Conservation (phyloP, 2,329 filamentous ascomycete species). For the Tricladium varicosporioides region DNA sequence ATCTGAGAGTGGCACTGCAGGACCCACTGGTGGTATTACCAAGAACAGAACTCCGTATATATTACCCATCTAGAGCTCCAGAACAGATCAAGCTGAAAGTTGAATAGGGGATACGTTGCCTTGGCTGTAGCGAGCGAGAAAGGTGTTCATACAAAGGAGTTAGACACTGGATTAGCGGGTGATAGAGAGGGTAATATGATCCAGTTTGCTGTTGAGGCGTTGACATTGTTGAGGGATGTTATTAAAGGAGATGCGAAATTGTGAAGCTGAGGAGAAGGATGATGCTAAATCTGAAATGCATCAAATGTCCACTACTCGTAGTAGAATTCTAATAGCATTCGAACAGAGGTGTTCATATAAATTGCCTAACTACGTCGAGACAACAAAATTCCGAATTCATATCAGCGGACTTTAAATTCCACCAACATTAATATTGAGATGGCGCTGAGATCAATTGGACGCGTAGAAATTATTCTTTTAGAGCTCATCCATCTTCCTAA, state of each 20-base stretch:
- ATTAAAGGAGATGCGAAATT: slow-evolving; percentile 40
- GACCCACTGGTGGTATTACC: slow-evolving; percentile 56
- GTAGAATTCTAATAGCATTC: too few relatives aligned
- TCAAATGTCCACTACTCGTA: too few relatives aligned
- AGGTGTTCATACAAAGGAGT: not conserved
- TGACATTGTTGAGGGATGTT: slow-evolving; percentile 55
- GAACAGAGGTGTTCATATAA: too few relatives aligned
- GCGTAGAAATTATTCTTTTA: too few relatives aligned
- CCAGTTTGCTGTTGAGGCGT: slow-evolving; percentile 55
- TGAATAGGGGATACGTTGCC: not conserved
- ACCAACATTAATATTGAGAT: too few relatives aligned
- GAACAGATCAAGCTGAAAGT: not conserved
- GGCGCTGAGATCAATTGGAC: too few relatives aligned
- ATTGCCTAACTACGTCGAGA: too few relatives aligned
- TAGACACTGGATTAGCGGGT: slow-evolving; percentile 34
- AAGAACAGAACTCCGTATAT: slow-evolving; percentile 53
- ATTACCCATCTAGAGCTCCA: not conserved
- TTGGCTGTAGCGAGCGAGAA: not conserved
- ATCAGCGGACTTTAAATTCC: too few relatives aligned
- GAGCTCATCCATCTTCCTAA: too few relatives aligned
- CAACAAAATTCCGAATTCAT: too few relatives aligned
- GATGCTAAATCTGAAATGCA: too few relatives aligned
- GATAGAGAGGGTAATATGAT: slow-evolving; percentile 63
- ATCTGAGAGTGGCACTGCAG: slow-evolving; percentile 62
- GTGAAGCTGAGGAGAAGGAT: too few relatives aligned